These are phyloP conservation scores for Candida pseudofarinosa DNA, from an alignment of 805 yeast genomes.

Conservation along the genomic window DNA sequence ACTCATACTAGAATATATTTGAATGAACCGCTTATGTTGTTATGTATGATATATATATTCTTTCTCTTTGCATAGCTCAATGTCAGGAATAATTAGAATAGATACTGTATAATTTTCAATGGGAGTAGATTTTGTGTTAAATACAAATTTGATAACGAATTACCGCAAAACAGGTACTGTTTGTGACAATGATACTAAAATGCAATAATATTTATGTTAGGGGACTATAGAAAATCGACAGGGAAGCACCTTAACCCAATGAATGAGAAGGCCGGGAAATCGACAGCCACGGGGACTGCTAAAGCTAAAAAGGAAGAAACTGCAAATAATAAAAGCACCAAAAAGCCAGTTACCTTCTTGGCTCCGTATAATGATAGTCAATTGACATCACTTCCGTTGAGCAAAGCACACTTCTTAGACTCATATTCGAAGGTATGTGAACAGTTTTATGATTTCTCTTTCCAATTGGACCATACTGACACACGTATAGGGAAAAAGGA, in stretches of 20 bases:
- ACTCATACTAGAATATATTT: background rate
- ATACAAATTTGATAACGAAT: background rate
- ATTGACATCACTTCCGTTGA: slow-evolving; percentile 22
- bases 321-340: slow-evolving; percentile 6
- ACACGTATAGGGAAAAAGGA: slow-evolving; percentile 47
- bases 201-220: background rate
- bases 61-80: background rate
- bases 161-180: background rate
- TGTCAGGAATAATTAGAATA: background rate
- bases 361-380: slow-evolving; percentile 16
- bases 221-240: background rate
- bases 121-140: background rate
- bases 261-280: background rate
- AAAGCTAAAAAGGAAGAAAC: slow-evolving; percentile 4
- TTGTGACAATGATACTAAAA: background rate
- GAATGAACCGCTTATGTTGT: background rate
- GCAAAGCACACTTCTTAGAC: slow-evolving; percentile 53
- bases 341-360: slow-evolving; percentile 9
- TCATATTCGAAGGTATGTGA: slow-evolving; percentile 43
- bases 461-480: slow-evolving; percentile 9
- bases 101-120: background rate
- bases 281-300: background rate
- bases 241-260: background rate
- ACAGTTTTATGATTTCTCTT: background rate
- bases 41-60: background rate